A percentile compares a stretch with the other conserved stretches of the same genome.
Evolutionary conservation across 106 monocot species (phyloP).

Genomic region (Narthecium ossifragum): DNA sequence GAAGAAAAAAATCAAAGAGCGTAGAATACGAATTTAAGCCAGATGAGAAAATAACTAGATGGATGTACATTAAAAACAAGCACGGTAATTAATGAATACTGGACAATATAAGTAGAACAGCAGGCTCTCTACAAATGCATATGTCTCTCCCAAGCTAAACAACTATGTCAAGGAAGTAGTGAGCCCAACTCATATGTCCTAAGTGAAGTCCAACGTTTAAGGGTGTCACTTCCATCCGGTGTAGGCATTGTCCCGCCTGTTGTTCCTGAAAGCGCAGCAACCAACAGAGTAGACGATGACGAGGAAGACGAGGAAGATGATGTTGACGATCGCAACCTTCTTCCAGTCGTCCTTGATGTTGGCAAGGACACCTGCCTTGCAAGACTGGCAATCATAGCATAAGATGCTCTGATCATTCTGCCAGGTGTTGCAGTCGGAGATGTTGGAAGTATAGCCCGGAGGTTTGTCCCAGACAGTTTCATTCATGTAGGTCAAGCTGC

Average conservation of each 20-base stretch:
- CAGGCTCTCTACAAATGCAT: background rate
- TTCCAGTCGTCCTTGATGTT: slow-evolving; percentile 48
- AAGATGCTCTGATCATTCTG: slow-evolving; percentile 15
- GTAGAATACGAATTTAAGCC: no score
- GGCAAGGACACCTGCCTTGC: slow-evolving; percentile 41
- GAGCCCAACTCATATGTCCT: no score
- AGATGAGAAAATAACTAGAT: no score
- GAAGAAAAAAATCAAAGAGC: background rate
- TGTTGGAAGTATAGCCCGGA: slow-evolving; percentile 7
- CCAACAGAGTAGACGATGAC: slow-evolving; percentile 34
- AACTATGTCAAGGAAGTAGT: background rate
- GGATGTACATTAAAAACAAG: no score
- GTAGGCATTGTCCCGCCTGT: slow-evolving; percentile 21
- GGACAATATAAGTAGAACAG: background rate
- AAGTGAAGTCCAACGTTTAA: background rate
- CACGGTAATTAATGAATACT: no score
- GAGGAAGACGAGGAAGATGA: slow-evolving; percentile 32
- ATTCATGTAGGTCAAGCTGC: slow-evolving; percentile 19
- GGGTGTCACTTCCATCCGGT: slow-evolving; percentile 24
- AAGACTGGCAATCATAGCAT: slow-evolving; percentile 35
- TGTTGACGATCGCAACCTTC: slow-evolving; percentile 31
- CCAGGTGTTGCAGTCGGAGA: slow-evolving; percentile 27
- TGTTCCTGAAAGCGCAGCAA: slow-evolving; percentile 47
- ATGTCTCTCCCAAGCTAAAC: background rate
- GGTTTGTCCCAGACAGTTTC: slow-evolving; percentile 23